Evolutionary conservation across 1,284 basidiomycete species (phyloP).

Genomic region (Irpex sp.): DNA sequence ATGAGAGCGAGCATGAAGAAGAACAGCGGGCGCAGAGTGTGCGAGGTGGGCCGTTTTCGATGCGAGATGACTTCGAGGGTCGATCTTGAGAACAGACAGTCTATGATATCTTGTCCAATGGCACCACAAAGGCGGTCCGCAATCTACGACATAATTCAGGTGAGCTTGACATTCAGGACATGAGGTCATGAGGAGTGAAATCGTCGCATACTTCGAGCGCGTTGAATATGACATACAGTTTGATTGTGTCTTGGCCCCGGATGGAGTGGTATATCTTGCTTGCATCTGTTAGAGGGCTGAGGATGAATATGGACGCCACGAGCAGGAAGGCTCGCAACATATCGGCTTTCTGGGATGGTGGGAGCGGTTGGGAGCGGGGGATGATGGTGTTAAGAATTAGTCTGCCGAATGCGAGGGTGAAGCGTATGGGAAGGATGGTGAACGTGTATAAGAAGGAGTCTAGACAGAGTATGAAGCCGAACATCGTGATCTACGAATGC

Average conservation of each 20-base stretch:
- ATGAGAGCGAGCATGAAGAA: constrained; percentile 82
- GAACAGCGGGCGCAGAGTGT: constrained; percentile 71
- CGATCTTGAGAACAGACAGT: constrained; percentile 92
- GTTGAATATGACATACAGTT: constrained; percentile 99
- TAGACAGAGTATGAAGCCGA: constrained; percentile 91
- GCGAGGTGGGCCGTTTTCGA: constrained; percentile 49
- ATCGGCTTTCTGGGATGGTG: constrained; percentile 89
- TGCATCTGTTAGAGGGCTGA: constrained; percentile 85
- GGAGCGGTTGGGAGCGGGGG: constrained; percentile 44
- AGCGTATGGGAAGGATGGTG: constrained; percentile 94
- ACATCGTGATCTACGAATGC: constrained; percentile 72
- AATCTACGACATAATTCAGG: constrained; percentile 51
- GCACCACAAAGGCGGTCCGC: constrained; percentile 93
- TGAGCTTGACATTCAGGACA: not conserved
- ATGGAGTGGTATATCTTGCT: constrained; percentile 99
- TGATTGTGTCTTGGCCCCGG: constrained; percentile 98
- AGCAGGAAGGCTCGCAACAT: constrained; percentile 80
- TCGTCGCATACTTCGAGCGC: constrained; percentile 74
- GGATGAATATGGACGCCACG: constrained; percentile 66
- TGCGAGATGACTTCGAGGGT: constrained; percentile 77
- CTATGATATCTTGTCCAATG: constrained; percentile 96
- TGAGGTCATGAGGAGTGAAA: not conserved
- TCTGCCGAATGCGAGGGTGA: constrained; percentile 60
- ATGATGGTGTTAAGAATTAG: constrained; percentile 50
- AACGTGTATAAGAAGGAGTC: constrained; percentile 98